Evolutionary conservation across 2,329 filamentous ascomycete genomes (phyloP), one percentile per base, ranked within the genome.

Genomic region (Sporothrix inflata): DNA sequence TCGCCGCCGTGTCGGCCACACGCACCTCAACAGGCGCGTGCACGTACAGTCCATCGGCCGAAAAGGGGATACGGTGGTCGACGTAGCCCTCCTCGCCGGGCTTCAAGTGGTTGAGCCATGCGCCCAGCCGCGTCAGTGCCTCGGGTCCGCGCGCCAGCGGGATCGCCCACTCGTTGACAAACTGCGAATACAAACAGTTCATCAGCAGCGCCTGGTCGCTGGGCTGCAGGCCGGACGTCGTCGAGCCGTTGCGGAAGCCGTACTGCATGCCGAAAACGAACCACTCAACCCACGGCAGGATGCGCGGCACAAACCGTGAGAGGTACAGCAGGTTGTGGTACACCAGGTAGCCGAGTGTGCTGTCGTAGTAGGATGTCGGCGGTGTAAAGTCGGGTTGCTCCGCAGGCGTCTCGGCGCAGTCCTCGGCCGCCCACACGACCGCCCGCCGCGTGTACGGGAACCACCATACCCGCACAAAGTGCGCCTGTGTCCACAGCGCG

Each of bases 181-280:
- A 97, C 79, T 99, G 96, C n/a, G 92, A 95, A 84, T 98, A 99
- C 6, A 98, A 88, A 78, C 96, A 99, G 84, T 99, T 96, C 92
- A 99, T 95, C 69, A 98, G 86, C 61, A 98, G 87, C 14, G 94
- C 95, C 75, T 91, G 85, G 73, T 92, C 89, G 75, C 92, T 92
- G 27, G 91, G 90, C 81, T 98, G 92, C 21, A 98, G 88, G 6
- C 92, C 95, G 69, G 86, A 86, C 3, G 86, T 87, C 67, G 89
- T 90, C 74, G 93, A 88, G 45, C 85, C 85, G 76, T 79, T 77
- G 24, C 73, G 57, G 85, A 98, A 98, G 69, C 95, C 95, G 80
- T 98, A 98, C 81, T 98, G 94, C 92, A 98, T 94, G 77, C 94
- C 94, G 78, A 98, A 98, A 71, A 98, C 92, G 80, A 98, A 95